A percentile compares a stretch with the other conserved stretches of the same genome.
Conservation (phyloP, 2,329 filamentous ascomycete species). For the Colletotrichum viniferum region DNA sequence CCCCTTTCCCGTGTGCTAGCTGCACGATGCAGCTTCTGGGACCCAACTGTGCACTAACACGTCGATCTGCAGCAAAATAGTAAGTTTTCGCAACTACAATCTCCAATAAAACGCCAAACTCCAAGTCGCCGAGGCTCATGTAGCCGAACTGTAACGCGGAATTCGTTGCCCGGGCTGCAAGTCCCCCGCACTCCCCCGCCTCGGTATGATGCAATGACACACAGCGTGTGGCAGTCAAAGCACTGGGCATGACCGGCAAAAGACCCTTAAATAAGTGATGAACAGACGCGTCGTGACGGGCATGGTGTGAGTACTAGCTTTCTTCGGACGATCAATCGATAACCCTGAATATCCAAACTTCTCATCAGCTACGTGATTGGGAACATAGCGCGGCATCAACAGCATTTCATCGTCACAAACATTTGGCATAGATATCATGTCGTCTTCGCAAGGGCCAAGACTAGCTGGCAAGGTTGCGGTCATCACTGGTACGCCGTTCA, state of each 20-base stretch:
- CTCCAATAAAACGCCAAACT: background rate
- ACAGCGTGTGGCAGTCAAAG: background rate
- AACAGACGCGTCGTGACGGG: background rate
- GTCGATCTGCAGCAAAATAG: background rate
- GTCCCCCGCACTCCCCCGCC: slow-evolving; percentile 16
- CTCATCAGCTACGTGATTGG: background rate
- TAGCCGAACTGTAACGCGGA: background rate
- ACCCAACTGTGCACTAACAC: background rate
- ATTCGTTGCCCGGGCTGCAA: slow-evolving; percentile 11
- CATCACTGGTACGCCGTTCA: background rate
- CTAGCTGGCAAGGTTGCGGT: slow-evolving; percentile 8
- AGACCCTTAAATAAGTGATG: background rate
- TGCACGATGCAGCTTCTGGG: background rate
- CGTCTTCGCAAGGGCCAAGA: background rate
- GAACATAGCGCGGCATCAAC: background rate
- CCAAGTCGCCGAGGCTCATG: background rate
- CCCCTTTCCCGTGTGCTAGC: background rate
- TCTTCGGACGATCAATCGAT: background rate
- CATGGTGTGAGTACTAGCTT: background rate
- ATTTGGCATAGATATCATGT: background rate
- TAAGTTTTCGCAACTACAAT: background rate
- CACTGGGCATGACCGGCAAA: background rate
- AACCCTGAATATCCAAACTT: background rate
- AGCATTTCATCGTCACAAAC: background rate
- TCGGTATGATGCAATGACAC: slow-evolving; percentile 14